Evolutionary conservation across 2,329 filamentous ascomycete species (phyloP).

Genomic region (Davidsoniella australis): DNA sequence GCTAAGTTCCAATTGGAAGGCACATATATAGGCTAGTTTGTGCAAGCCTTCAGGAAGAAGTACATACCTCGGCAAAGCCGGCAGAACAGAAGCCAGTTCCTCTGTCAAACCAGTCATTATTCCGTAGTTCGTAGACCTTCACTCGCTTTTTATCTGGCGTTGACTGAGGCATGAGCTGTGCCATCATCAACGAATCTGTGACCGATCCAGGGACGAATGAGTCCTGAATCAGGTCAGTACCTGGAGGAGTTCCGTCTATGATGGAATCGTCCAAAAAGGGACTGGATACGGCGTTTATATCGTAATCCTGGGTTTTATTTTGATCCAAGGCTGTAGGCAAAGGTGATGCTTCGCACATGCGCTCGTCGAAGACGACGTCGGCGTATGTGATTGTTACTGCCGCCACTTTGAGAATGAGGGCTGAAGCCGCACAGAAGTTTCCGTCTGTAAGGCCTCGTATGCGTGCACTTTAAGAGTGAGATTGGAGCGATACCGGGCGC

Average conservation of each 20-base stretch:
- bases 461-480: not conserved
- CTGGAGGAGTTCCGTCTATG: not conserved
- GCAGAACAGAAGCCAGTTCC: slow-evolving; percentile 92
- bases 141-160: slow-evolving; percentile 56
- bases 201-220: slow-evolving; percentile 18
- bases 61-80: slow-evolving; percentile 51
- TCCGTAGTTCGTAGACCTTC: slow-evolving; percentile 96
- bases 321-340: not conserved
- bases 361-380: slow-evolving; percentile 12
- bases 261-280: not conserved
- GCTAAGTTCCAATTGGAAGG: not conserved
- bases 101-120: slow-evolving; percentile 98
- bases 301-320: slow-evolving; percentile 1
- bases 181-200: slow-evolving; percentile 50
- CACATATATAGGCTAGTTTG: not conserved
- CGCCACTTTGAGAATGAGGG: slow-evolving; percentile 8
- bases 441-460: slow-evolving; percentile 1
- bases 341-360: slow-evolving; percentile 8
- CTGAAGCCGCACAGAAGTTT: slow-evolving; percentile 8
- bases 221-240: slow-evolving; percentile 6
- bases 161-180: slow-evolving; percentile 53
- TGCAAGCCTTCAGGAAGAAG: not conserved
- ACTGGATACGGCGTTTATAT: slow-evolving; percentile 1
- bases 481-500: too few relatives aligned
- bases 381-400: slow-evolving; percentile 7